phyloP scores from a whole-genome alignment of 2,329 filamentous ascomycete genomes.

The Niveomyces coronatus region DNA sequence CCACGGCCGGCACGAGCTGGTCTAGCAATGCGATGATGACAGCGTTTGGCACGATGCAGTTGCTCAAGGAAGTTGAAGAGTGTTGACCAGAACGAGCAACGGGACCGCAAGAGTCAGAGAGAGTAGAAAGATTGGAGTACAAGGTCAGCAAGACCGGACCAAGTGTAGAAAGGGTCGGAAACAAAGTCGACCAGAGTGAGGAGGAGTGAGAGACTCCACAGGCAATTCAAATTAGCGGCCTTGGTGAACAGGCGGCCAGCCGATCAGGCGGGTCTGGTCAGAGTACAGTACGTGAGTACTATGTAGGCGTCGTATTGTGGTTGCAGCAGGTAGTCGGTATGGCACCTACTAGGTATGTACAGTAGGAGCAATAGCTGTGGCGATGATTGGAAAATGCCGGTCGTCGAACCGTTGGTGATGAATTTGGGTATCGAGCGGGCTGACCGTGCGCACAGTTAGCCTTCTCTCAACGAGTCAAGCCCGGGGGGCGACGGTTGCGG shows the following conservation, averaged over 20 bases:
- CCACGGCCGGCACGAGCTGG: no score
- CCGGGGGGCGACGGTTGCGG: no score
- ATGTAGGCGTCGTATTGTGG: no score
- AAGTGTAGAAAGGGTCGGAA: slow-evolving; percentile 1
- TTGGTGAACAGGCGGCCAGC: slow-evolving; percentile 15
- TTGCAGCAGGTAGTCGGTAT: background rate
- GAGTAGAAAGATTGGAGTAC: background rate
- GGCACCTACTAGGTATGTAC: background rate
- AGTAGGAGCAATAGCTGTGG: no score
- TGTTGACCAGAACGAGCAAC: background rate
- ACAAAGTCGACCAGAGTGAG: background rate
- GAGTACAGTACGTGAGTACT: background rate
- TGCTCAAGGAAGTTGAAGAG: background rate
- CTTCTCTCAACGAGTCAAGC: no score
- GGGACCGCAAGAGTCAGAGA: background rate
- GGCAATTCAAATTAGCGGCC: slow-evolving; percentile 16
- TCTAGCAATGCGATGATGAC: no score
- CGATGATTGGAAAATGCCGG: no score
- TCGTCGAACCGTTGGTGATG: no score
- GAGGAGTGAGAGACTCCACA: slow-evolving; percentile 7
- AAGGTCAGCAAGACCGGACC: background rate
- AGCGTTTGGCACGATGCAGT: no score
- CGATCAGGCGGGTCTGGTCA: slow-evolving; percentile 14
- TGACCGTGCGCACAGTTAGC: no score
- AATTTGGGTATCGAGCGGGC: no score